Base-by-base conservation (phyloP, 441 rosid genomes). In the California macrophylla region DNA sequence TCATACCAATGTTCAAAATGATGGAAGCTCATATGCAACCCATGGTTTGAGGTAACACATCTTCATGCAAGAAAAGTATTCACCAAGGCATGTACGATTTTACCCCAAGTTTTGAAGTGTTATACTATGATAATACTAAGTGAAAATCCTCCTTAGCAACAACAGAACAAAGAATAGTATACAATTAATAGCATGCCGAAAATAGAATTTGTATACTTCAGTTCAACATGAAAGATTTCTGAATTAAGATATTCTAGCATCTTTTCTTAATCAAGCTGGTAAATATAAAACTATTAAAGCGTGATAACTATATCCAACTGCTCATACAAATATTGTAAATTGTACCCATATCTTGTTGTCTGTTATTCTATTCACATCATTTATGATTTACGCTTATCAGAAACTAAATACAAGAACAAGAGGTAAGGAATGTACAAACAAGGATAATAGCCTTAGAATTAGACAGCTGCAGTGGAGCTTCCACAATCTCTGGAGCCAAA, bases 401-500 rank as follows among this genome's bases (percentile, higher is more conserved):
- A 54, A 40, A 42, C 29, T 16, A 71, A 66, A 13, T 20, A 64
- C 20, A 70, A 75, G 70, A 68, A 60, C 63, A 50, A 66, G 18
- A 75, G 83, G 79, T 56, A 75, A 85, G 92, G 79, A 82, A 88
- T 87, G 90, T 89, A 91, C 98, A 91, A 85, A 94, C 98, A 86
- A 94, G 93, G 80, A 94, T 82, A 85, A 90, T 70, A 77, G 96
- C 85, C 85, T 82, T 82, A 21, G 90, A 81, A 79, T 74, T 77
- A 68, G 87, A 83, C 65, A 78, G 54, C 73, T 84, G 81, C 38
- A 64, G 75, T 25, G 72, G 9, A 75, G 82, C 79, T 75, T 84
- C 86, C 73, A 86, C 70, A 71, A 77, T 65, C 73, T 73, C 81
- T 36, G 85, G 78, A 67, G 74, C 73, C 63, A 76, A 52, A 77